Conservation (phyloP, 306 rosid species). For the Hippophae gyantsensis region DNA sequence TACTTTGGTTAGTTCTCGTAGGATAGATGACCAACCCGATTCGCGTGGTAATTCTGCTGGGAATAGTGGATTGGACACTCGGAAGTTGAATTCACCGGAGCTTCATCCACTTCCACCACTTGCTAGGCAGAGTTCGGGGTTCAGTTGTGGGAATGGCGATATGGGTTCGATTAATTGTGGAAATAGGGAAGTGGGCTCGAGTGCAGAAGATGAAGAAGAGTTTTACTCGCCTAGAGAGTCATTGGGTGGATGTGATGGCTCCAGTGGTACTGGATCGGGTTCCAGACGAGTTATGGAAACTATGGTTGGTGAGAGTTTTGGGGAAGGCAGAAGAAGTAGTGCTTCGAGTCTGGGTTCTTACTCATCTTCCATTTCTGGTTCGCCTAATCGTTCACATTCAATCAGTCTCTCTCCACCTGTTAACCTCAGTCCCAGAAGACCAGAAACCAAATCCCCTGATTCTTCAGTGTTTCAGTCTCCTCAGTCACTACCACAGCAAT, state of each 20-base stretch:
- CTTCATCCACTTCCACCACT: conserved; percentile 53
- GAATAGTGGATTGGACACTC: conserved; percentile 17
- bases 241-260: conserved; percentile 25
- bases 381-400: conserved; percentile 58
- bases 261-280: conserved; percentile 43
- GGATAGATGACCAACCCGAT: conserved; percentile 35
- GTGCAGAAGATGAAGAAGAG: conserved; percentile 51
- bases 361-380: conserved; percentile 50
- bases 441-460: conserved; percentile 15
- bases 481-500: not conserved
- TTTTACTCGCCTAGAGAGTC: conserved; percentile 88
- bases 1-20: conserved; percentile 59
- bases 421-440: conserved; percentile 27
- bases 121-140: conserved; percentile 15
- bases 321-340: conserved; percentile 29
- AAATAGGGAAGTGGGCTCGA: conserved; percentile 14
- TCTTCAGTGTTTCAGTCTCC: conserved; percentile 10
- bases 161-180: no score
- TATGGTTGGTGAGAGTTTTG: conserved; percentile 17
- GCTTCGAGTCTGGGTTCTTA: conserved; percentile 30
- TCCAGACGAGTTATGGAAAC: conserved; percentile 44
- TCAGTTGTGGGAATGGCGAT: conserved; percentile 4
- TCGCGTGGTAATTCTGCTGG: conserved; percentile 1
- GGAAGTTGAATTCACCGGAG: conserved; percentile 49
- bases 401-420: conserved; percentile 33